Evolutionary conservation across 768 basidiomycete genomes (phyloP).

Genomic region (Podaxis pistillaris): DNA sequence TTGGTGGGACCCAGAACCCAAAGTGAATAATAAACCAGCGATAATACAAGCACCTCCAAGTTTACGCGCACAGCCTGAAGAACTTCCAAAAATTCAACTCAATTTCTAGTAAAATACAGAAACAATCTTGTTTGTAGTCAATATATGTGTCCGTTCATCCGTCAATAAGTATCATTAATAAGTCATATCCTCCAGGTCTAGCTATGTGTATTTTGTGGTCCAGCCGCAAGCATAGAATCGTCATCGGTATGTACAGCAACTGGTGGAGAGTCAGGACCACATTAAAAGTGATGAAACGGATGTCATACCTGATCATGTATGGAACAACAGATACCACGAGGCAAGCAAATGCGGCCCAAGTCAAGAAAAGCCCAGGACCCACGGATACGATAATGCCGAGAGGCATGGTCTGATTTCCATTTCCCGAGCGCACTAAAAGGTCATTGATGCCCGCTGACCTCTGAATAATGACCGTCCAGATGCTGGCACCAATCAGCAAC

Average conservation of each 20-base stretch:
- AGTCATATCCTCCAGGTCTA: constrained; percentile 9
- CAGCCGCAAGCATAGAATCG: constrained; percentile 27
- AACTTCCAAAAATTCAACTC: not conserved
- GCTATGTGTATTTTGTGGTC: constrained; percentile 9
- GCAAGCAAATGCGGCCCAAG: constrained; percentile 75
- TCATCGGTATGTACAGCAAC: constrained; percentile 81
- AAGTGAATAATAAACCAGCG: not conserved
- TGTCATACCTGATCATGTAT: constrained; percentile 67
- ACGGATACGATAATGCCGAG: constrained; percentile 64
- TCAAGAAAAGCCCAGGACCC: constrained; percentile 61
- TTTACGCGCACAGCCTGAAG: not conserved
- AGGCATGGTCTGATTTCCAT: constrained; percentile 30
- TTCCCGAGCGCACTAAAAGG: constrained; percentile 34
- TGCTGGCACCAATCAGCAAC: constrained; percentile 64
- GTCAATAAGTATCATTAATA: constrained; percentile 14
- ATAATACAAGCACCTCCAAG: not conserved
- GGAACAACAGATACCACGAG: constrained; percentile 66
- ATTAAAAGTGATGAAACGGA: not conserved
- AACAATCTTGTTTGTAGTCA: not conserved
- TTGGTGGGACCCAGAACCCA: not conserved
- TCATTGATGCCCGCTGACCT: constrained; percentile 60
- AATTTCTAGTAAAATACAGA: constrained; percentile 4
- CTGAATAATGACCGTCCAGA: constrained; percentile 77
- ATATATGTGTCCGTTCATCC: constrained; percentile 1
- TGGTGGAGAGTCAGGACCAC: constrained; percentile 24